These are phyloP conservation scores for Umbelopsis isabellina DNA, from an alignment of 192 early-diverging fungal genomes.

Conservation along the genomic window DNA sequence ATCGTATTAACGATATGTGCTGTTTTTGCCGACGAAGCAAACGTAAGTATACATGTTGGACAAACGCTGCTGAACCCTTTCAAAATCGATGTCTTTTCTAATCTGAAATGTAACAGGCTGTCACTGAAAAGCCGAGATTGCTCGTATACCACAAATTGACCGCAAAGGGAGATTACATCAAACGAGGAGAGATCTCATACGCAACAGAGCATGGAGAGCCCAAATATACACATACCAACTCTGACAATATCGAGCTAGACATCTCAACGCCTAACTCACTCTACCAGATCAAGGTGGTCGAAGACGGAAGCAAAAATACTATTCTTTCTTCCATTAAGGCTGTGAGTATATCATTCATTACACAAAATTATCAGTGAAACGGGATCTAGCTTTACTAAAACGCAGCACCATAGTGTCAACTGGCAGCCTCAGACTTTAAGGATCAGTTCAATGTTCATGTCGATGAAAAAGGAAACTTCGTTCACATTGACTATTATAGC, in stretches of 20 bases:
- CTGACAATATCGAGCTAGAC: constrained; percentile 13
- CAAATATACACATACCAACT: constrained; percentile 24
- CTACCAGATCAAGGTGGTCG: constrained; percentile 34
- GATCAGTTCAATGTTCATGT: constrained; percentile 35
- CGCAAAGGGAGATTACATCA: constrained; percentile 27
- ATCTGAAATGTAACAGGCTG: neutral
- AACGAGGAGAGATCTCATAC: constrained; percentile 34
- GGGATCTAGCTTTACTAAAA: neutral
- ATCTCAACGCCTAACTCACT: constrained; percentile 11
- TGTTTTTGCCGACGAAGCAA: neutral
- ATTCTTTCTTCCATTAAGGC: constrained; percentile 9
- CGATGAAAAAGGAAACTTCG: constrained; percentile 22
- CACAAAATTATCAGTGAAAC: neutral
- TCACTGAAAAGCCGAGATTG: neutral
- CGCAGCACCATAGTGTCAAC: constrained; percentile 24
- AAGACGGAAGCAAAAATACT: constrained; percentile 24
- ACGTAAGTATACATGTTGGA: neutral
- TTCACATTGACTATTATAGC: constrained; percentile 36
- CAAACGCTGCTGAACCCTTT: neutral
- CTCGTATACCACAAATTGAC: constrained; percentile 15
- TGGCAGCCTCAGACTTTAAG: constrained; percentile 25
- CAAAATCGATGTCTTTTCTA: neutral
- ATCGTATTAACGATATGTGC: neutral
- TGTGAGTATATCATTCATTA: neutral
- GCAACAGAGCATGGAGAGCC: constrained; percentile 2